Conservation (phyloP, 2,329 filamentous ascomycete species). For the Fusarium sp. region DNA sequence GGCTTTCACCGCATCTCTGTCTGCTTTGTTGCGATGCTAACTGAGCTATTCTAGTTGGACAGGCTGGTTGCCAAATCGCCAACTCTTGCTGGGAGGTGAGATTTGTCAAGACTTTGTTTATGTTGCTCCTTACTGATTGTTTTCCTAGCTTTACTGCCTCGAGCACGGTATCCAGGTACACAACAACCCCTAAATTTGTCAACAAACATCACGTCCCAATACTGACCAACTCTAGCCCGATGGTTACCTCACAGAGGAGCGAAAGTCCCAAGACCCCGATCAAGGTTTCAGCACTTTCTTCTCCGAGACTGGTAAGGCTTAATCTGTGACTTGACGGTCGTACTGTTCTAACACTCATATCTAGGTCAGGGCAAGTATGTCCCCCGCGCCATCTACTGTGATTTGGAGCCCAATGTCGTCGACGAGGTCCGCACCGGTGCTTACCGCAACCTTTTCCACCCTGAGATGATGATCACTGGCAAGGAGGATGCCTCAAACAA, state of each 20-base stretch:
- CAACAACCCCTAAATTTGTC: conserved; percentile 37
- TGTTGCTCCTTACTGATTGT: conserved; percentile 28
- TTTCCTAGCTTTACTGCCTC: conserved; percentile 92
- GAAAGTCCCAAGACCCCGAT: conserved; percentile 91
- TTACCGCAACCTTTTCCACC: conserved; percentile 98
- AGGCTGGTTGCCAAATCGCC: conserved; percentile 99
- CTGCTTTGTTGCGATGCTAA: conserved; percentile 57
- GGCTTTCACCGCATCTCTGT: conserved; percentile 55
- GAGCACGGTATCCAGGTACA: conserved; percentile 99
- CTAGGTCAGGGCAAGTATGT: conserved; percentile 98
- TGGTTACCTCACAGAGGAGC: conserved; percentile 98
- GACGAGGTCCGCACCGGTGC: conserved; percentile 98
- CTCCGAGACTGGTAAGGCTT: conserved; percentile 89
- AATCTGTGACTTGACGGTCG: not conserved
- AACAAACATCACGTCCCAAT: conserved; percentile 23
- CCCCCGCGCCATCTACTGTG: conserved; percentile 97
- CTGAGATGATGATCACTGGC: conserved; percentile 99
- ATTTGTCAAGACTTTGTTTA: conserved; percentile 46
- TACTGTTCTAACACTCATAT: conserved; percentile 27
- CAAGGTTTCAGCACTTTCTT: conserved; percentile 99
- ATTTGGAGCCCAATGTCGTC: conserved; percentile 99
- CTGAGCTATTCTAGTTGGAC: conserved; percentile 79
- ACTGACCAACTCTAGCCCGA: conserved; percentile 74
- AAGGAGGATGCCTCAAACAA: conserved; percentile 99
- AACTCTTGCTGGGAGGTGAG: conserved; percentile 99